phyloP scores from a whole-genome alignment of 164 flowering plant genomes.

The Stephania yunnanensis region DNA sequence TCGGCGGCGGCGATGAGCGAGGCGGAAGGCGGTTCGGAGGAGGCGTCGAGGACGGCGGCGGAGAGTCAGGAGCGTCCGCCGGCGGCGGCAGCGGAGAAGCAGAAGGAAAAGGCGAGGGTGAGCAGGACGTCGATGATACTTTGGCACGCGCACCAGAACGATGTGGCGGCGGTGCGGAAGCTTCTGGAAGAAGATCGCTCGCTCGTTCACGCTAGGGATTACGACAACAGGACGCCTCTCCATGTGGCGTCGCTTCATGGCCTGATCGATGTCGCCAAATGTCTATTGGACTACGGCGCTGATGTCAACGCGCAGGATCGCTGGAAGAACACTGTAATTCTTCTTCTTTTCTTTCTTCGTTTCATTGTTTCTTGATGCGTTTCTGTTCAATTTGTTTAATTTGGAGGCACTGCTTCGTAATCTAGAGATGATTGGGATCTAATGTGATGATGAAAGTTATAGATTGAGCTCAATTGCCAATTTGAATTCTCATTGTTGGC shows the following conservation, averaged over 20 bases:
- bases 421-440: background rate
- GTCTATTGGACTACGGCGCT: slow-evolving; percentile 72
- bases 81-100: slow-evolving; percentile 32
- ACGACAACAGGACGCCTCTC: slow-evolving; percentile 83
- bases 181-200: slow-evolving; percentile 81
- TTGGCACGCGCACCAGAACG: slow-evolving; percentile 99
- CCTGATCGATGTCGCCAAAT: slow-evolving; percentile 87
- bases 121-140: slow-evolving; percentile 81
- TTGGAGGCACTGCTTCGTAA: background rate
- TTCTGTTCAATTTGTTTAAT: background rate
- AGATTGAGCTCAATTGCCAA: background rate
- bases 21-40: slow-evolving; percentile 27
- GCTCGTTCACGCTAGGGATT: slow-evolving; percentile 81
- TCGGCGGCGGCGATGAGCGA: slow-evolving; percentile 35
- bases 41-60: slow-evolving; percentile 19
- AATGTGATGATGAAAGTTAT: background rate
- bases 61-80: background rate
- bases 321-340: slow-evolving; percentile 84
- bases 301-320: slow-evolving; percentile 98
- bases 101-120: slow-evolving; percentile 85
- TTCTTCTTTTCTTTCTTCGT: background rate
- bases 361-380: background rate
- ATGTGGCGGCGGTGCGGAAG: slow-evolving; percentile 66
- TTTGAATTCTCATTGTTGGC: background rate
- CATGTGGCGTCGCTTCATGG: slow-evolving; percentile 97